phyloP scores from a whole-genome alignment of 176 grass and related monocot genomes.

The Musa beccarii region DNA sequence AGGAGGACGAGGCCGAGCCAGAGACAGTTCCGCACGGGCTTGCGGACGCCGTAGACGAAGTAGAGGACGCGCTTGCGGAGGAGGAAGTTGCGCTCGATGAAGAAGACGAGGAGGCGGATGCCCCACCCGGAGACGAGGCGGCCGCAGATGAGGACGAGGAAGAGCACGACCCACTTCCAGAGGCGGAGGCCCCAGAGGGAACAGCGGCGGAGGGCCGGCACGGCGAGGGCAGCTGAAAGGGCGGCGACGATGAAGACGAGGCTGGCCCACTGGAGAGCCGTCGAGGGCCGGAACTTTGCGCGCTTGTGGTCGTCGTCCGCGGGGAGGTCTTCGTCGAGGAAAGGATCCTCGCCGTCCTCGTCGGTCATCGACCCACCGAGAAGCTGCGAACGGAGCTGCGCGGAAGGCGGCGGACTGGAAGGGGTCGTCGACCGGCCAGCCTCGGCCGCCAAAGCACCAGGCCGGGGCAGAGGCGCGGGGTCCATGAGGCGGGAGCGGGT shows the following conservation, averaged over 20 bases:
- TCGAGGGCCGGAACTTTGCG: constrained; percentile 31
- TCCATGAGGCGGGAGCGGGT: constrained; percentile 77
- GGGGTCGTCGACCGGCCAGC: background rate
- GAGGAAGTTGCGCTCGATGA: constrained; percentile 81
- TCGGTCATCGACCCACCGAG: constrained; percentile 30
- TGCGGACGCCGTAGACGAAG: constrained; percentile 90
- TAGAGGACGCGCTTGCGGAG: constrained; percentile 83
- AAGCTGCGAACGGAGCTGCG: constrained; percentile 16
- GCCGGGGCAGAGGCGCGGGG: constrained; percentile 27
- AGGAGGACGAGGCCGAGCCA: constrained; percentile 84
- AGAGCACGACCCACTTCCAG: constrained; percentile 81
- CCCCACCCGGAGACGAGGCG: constrained; percentile 81
- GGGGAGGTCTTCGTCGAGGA: constrained; percentile 52
- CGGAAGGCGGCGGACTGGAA: background rate
- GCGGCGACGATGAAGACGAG: constrained; percentile 58
- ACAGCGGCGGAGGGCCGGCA: constrained; percentile 28
- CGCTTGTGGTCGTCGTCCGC: constrained; percentile 51
- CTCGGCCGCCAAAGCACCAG: background rate
- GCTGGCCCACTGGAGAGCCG: constrained; percentile 55
- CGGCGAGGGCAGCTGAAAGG: constrained; percentile 39
- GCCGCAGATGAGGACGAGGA: constrained; percentile 81
- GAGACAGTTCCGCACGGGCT: constrained; percentile 70
- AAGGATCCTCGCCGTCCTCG: background rate
- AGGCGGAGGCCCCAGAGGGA: constrained; percentile 56
- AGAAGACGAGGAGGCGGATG: constrained; percentile 64